Base-by-base conservation (phyloP, 495 filamentous ascomycete species). In the Chlorociboria aeruginascens region DNA sequence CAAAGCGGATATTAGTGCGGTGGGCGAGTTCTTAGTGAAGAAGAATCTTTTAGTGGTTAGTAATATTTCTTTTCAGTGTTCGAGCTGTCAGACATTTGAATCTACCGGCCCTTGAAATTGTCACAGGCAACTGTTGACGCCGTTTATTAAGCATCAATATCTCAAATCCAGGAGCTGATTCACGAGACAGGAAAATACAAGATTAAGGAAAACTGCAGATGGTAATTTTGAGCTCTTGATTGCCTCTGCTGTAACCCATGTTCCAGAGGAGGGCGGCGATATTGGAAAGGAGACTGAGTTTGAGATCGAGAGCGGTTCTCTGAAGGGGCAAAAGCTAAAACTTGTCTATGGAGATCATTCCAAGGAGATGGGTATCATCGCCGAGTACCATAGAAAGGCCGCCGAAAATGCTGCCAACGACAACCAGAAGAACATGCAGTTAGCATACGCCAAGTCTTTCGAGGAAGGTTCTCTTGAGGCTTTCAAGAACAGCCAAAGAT, bases 401-500 rank as follows among this genome's bases (percentile, higher is more conserved):
- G 76, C 76, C 3, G 73, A 85, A 47, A 73, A 86, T 54, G 82
- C 88, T 8, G 83, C 80, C 29, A 96, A 95, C 51, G 82, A 86
- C 12, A 87, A 72, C n/a, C 83, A 98, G 65, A 74, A 78, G 61
- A 72, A 74, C 28, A 96, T 97, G 89, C 73, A 86, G 56, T 69
- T 77, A 28, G 76, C 86, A 13, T 98, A 97, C 60, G 78, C 79
- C 36, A 81, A 82, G 42, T 89, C 88, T 0, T 98, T 96, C 57
- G 74, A 81, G 13, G 75, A 81, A 39, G 92, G 92, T 13, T 94
- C 86, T 11, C 75, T 95, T 25, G 69, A 85, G 43, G 83, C 86
- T 29, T 94, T 89, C 72, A 95, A 93, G 69, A 83, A 94, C 56
- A 81, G 78, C 53, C 92, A 98, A 62, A 73, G 88, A 42, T 78